phyloP scores from a whole-genome alignment of 2,329 filamentous ascomycete species.

The Neoarthrinium moseri region DNA sequence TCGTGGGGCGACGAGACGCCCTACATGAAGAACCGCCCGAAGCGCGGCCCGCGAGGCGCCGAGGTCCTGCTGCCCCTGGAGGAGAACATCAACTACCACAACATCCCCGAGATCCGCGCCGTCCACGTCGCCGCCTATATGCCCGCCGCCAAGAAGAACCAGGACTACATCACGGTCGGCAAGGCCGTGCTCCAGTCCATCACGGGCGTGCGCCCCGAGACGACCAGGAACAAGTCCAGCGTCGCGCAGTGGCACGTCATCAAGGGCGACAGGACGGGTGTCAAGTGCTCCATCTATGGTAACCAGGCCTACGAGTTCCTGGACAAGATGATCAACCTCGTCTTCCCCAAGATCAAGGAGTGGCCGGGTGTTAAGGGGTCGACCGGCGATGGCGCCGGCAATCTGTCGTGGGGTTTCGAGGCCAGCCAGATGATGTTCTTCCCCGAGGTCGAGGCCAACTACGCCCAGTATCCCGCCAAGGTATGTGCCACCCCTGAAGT shows the following conservation, averaged over 20 bases:
- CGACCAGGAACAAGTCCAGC: slow-evolving; percentile 68
- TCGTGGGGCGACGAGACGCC: slow-evolving; percentile 88
- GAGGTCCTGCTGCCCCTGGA: slow-evolving; percentile 71
- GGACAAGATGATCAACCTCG: slow-evolving; percentile 84
- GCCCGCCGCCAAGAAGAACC: slow-evolving; percentile 68
- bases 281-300: slow-evolving; percentile 75
- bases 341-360: slow-evolving; percentile 94
- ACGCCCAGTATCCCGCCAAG: slow-evolving; percentile 54
- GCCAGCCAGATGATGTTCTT: slow-evolving; percentile 78
- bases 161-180: slow-evolving; percentile 75
- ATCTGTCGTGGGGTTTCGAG: slow-evolving; percentile 78
- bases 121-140: slow-evolving; percentile 78
- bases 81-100: slow-evolving; percentile 73
- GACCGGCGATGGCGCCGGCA: slow-evolving; percentile 85
- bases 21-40: slow-evolving; percentile 88
- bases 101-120: slow-evolving; percentile 77
- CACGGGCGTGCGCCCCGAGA: slow-evolving; percentile 69
- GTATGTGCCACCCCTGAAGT: too few relatives aligned
- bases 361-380: slow-evolving; percentile 69
- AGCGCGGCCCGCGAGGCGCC: slow-evolving; percentile 79
- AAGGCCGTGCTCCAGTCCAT: slow-evolving; percentile 84
- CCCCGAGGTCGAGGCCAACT: slow-evolving; percentile 93
- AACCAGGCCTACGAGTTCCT: slow-evolving; percentile 88
- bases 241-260: slow-evolving; percentile 75
- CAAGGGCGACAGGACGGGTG: slow-evolving; percentile 68